Conservation (phyloP, 345 rosid species). For the Psidium friedrichsthalianum region DNA sequence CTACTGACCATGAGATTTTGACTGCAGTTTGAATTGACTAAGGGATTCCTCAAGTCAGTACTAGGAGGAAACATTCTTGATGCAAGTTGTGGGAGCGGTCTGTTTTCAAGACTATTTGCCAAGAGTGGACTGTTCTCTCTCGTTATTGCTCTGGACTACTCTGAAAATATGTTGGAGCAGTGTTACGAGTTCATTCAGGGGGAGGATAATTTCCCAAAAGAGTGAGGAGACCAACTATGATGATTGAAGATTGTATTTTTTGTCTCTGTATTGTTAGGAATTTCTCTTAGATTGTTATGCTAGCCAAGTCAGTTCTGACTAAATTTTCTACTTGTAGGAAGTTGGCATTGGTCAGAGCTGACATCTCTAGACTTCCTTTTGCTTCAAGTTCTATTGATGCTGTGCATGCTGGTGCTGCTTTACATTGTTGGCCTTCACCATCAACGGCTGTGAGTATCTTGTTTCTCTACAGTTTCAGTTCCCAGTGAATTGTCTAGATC, state of each 20-base stretch:
- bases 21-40: constrained; percentile 66
- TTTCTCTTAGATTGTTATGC: background rate
- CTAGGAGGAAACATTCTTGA: constrained; percentile 76
- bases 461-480: background rate
- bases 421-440: constrained; percentile 96
- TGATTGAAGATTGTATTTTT: background rate
- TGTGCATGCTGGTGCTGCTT: constrained; percentile 87
- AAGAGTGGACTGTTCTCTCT: constrained; percentile 61
- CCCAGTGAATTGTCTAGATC: background rate
- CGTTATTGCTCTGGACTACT: constrained; percentile 76
- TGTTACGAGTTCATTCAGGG: constrained; percentile 54
- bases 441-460: constrained; percentile 48
- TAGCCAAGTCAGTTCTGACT: background rate
- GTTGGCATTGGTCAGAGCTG: constrained; percentile 69
- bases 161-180: constrained; percentile 78
- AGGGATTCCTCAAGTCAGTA: constrained; percentile 61
- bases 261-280: background rate
- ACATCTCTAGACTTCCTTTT: constrained; percentile 81
- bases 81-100: constrained; percentile 90
- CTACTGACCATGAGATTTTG: background rate
- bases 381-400: constrained; percentile 64
- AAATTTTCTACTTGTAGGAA: constrained; percentile 29
- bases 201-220: constrained; percentile 61
- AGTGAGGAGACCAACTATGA: constrained; percentile 22
- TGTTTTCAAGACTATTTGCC: constrained; percentile 70